phyloP scores from a whole-genome alignment of 2,329 filamentous ascomycete species.

The Sarocladium brachiariae region DNA sequence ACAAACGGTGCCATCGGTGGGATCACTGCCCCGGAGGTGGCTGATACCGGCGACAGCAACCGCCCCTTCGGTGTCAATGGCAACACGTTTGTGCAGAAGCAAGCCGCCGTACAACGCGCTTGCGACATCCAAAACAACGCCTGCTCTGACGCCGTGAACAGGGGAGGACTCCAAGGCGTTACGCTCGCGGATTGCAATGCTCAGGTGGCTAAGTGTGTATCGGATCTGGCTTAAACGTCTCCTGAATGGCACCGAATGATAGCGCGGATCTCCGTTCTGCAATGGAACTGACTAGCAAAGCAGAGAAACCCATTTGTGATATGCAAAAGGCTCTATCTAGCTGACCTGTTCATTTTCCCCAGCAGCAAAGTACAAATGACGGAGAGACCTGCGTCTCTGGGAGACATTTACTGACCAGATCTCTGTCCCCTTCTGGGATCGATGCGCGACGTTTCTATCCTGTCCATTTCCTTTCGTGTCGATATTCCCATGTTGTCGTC shows the following conservation, averaged over 20 bases:
- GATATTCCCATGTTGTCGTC: constrained; percentile 9
- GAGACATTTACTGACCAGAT: constrained; percentile 7
- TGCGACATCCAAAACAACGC: constrained; percentile 58
- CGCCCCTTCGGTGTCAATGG: constrained; percentile 52
- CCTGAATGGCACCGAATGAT: not conserved
- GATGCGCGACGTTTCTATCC: constrained; percentile 3
- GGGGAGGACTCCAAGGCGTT: constrained; percentile 33
- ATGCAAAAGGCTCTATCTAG: constrained; percentile 15
- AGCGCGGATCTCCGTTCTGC: not conserved
- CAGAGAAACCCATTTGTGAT: constrained; percentile 7
- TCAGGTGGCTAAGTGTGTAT: constrained; percentile 41
- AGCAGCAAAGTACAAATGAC: not conserved
- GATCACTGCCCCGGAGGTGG: constrained; percentile 42
- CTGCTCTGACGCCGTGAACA: constrained; percentile 51
- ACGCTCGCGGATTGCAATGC: constrained; percentile 45
- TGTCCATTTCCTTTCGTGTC: constrained; percentile 9
- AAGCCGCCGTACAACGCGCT: constrained; percentile 50
- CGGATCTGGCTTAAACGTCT: constrained; percentile 19
- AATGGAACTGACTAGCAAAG: constrained; percentile 8
- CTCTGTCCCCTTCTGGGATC: constrained; percentile 8
- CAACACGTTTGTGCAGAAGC: constrained; percentile 49
- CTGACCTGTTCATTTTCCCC: constrained; percentile 4
- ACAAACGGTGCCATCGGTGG: constrained; percentile 38
- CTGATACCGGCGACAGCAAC: constrained; percentile 36
- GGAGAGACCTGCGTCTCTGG: not conserved